Base-by-base conservation (phyloP, 768 basidiomycete genomes). In the Pisolithus microcarpus region DNA sequence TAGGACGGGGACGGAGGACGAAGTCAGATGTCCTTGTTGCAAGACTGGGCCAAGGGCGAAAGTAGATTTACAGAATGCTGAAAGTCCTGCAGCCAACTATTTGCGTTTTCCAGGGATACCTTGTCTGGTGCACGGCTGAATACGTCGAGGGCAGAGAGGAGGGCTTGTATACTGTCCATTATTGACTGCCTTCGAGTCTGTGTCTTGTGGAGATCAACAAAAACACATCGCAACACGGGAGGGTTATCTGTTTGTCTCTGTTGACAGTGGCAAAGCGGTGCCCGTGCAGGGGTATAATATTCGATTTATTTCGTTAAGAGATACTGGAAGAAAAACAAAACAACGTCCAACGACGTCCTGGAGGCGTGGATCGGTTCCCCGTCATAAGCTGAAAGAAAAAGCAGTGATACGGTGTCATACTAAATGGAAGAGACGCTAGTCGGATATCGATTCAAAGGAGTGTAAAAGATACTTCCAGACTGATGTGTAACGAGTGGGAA, bases 1-100 rank as follows among this genome's bases (percentile, higher is more conserved):
- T 99, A 80, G 71, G 75, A 76, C 75, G 79, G 74, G 65, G 69
- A 74, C 72, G 73, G 71, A 73, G 72, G 72, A 71, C 70, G 75
- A 66, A 67, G 81, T 87, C 76, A 86, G 84, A 84, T 75, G 76
- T 69, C 75, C 75, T 61, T 74, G 72, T 70, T 75, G 69, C 75
- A 77, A 74, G 65, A 58, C 51, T 58, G 65, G 65, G 62, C 81
- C 78, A 80, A 70, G 81, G 77, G 79, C 76, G 81, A 83, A 81
- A 82, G 71, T 74, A 74, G 76, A 87, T 82, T 87, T 84, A 97
- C 95, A 76, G 91, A 94, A 77, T 97, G 94, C 75, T 99, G 95
- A 68, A 98, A 99, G 70, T 94, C 92, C 74, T 93, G 87, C 56
- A 99, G 84, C 93, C 93, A 97, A 58, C 82, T 72, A 73, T 96